These are phyloP conservation scores for Yamadazyma insecticola DNA, from an alignment of 805 yeast species.

Conservation along the genomic window DNA sequence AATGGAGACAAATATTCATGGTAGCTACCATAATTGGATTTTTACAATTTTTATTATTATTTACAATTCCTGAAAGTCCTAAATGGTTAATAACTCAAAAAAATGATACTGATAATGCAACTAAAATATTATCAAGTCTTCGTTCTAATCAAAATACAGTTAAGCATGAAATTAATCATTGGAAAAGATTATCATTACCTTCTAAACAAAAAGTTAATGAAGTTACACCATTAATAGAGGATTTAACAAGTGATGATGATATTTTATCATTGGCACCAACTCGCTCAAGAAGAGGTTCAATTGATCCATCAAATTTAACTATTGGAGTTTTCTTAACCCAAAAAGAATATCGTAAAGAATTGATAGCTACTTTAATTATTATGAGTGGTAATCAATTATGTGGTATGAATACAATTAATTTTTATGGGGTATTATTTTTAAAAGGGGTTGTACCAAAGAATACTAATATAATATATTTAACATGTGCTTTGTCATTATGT, in stretches of 20 bases:
- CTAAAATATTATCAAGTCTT: constrained; percentile 19
- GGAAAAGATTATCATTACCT: constrained; percentile 21
- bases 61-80: constrained; percentile 36
- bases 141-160: constrained; percentile 28
- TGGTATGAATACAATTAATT: constrained; percentile 87
- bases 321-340: constrained; percentile 14
- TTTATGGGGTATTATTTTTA: constrained; percentile 83
- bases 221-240: constrained; percentile 8
- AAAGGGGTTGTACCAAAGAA: constrained; percentile 54
- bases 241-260: constrained; percentile 3
- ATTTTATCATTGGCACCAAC: constrained; percentile 4
- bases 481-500: constrained; percentile 65
- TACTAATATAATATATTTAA: constrained; percentile 40
- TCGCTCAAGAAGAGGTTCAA: constrained; percentile 17
- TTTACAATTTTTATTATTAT: constrained; percentile 25
- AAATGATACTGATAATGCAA: constrained; percentile 26
- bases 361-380: constrained; percentile 26
- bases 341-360: constrained; percentile 17
- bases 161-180: constrained; percentile 30
- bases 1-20: constrained; percentile 34
- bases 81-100: constrained; percentile 35
- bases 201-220: constrained; percentile 3
- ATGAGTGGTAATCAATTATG: constrained; percentile 42
- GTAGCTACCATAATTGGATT: constrained; percentile 21
- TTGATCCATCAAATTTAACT: constrained; percentile 21